A percentile compares a stretch with the other conserved stretches of the same genome.
Conservation (phyloP, 148 eudicot genomes). For the Rhododendron williamsianum region DNA sequence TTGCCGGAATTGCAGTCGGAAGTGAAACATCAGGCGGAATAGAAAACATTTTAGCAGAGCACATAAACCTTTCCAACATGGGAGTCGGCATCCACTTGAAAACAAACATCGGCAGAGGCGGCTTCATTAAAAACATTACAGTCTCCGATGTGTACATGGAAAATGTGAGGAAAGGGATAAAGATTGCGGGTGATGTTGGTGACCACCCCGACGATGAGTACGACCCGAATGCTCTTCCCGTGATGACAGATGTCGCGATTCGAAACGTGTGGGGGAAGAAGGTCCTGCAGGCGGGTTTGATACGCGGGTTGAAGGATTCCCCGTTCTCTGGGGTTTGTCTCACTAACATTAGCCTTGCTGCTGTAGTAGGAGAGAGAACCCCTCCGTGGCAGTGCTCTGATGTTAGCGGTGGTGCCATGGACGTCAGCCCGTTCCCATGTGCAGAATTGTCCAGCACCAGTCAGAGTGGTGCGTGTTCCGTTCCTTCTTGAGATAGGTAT, state of each 20-base stretch:
- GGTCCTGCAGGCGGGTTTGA: slow-evolving; percentile 59
- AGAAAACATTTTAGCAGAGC: slow-evolving; percentile 53
- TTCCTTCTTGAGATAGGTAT: slow-evolving; percentile 20
- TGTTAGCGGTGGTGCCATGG: slow-evolving; percentile 63
- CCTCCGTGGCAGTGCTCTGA: slow-evolving; percentile 84
- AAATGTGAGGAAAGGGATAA: slow-evolving; percentile 63
- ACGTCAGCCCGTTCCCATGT: slow-evolving; percentile 88
- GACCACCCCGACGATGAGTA: slow-evolving; percentile 77
- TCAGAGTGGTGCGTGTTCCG: slow-evolving; percentile 40
- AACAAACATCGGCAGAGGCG: slow-evolving; percentile 89
- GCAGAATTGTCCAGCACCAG: slow-evolving; percentile 48
- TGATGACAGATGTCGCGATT: slow-evolving; percentile 49
- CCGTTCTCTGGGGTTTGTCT: slow-evolving; percentile 76
- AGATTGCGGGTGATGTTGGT: slow-evolving; percentile 83
- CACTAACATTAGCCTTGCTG: slow-evolving; percentile 49
- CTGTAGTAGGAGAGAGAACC: slow-evolving; percentile 22
- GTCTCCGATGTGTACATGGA: slow-evolving; percentile 62
- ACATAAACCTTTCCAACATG: slow-evolving; percentile 64
- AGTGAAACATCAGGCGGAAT: slow-evolving; percentile 94
- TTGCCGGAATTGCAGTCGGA: slow-evolving; percentile 79
- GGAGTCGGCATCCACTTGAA: slow-evolving; percentile 85
- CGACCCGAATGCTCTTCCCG: slow-evolving; percentile 61
- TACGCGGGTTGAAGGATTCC: slow-evolving; percentile 61
- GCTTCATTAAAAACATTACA: slow-evolving; percentile 63
- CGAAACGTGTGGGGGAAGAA: slow-evolving; percentile 54